Evolutionary conservation across 371 early-diverging fungal species (phyloP).

Genomic region (Encephalitozoon cuniculi): DNA sequence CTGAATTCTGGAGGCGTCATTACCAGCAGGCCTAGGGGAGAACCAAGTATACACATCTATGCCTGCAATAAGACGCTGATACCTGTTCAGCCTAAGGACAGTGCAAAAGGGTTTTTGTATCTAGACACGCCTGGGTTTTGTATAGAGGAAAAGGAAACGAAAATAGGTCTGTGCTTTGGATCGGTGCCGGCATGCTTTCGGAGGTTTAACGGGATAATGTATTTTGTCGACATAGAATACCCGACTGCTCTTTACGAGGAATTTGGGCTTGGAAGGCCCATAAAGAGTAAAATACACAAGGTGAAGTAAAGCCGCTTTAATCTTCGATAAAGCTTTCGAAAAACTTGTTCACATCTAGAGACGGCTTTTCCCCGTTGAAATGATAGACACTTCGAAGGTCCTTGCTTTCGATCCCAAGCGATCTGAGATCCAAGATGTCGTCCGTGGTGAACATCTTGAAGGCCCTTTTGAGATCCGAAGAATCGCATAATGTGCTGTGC

Average conservation of each 20-base stretch:
- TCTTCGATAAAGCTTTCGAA: constrained; percentile 4
- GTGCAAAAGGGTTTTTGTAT: not conserved
- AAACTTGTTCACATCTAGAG: not conserved
- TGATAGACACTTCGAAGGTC: not conserved
- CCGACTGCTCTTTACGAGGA: not conserved
- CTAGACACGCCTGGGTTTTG: not conserved
- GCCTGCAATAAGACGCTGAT: not conserved
- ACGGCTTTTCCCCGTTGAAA: not conserved
- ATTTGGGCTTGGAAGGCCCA: not conserved
- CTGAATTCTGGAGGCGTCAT: not conserved
- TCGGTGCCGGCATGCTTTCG: not conserved
- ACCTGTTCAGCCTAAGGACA: not conserved
- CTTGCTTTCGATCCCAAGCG: not conserved
- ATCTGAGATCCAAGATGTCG: not conserved
- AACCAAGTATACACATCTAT: not conserved
- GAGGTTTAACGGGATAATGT: not conserved
- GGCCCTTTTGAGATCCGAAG: not conserved
- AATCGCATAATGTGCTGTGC: not conserved
- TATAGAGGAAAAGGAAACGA: not conserved
- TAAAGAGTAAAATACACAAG: not conserved
- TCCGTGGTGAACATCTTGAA: not conserved
- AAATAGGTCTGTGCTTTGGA: not conserved
- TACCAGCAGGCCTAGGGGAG: not conserved
- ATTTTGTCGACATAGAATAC: not conserved
- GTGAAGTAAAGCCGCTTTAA: not conserved